These are phyloP conservation scores for Daldinia grandis DNA, from an alignment of 495 filamentous ascomycete genomes.

Conservation along the genomic window DNA sequence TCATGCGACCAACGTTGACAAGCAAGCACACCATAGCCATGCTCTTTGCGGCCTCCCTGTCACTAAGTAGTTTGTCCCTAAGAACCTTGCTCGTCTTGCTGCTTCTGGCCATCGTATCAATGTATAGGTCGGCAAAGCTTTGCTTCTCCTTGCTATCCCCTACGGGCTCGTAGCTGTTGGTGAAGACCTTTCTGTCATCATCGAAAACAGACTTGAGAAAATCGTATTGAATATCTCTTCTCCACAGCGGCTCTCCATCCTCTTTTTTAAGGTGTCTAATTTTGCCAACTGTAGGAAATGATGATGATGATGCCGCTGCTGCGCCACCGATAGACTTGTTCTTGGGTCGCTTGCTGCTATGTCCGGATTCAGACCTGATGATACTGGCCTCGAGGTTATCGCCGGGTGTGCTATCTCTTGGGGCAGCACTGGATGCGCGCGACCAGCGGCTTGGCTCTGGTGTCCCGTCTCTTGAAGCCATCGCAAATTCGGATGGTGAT, in stretches of 20 bases:
- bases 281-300: constrained; percentile 75
- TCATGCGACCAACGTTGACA: constrained; percentile 98
- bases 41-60: constrained; percentile 88
- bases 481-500: constrained; percentile 16
- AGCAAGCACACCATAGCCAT: constrained; percentile 99
- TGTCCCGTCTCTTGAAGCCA: constrained; percentile 44
- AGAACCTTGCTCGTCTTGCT: constrained; percentile 99
- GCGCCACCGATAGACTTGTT: constrained; percentile 25
- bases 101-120: constrained; percentile 97
- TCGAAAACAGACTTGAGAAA: constrained; percentile 93
- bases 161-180: constrained; percentile 74
- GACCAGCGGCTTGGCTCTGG: constrained; percentile 40
- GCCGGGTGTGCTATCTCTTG: constrained; percentile 38
- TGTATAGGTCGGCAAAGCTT: constrained; percentile 95
- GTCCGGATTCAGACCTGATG: constrained; percentile 38
- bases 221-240: constrained; percentile 96
- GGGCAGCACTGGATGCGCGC: constrained; percentile 35
- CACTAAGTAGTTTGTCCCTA: constrained; percentile 93
- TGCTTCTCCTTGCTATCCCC: constrained; percentile 70
- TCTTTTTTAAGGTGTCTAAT: constrained; percentile 97
- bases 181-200: constrained; percentile 84
- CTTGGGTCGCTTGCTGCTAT: constrained; percentile 40
- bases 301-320: constrained; percentile 7
- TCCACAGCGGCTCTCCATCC: constrained; percentile 94
- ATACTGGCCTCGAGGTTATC: constrained; percentile 43